Conservation (phyloP, 352 stramenopile species). For the Phytophthora colocasiae region DNA sequence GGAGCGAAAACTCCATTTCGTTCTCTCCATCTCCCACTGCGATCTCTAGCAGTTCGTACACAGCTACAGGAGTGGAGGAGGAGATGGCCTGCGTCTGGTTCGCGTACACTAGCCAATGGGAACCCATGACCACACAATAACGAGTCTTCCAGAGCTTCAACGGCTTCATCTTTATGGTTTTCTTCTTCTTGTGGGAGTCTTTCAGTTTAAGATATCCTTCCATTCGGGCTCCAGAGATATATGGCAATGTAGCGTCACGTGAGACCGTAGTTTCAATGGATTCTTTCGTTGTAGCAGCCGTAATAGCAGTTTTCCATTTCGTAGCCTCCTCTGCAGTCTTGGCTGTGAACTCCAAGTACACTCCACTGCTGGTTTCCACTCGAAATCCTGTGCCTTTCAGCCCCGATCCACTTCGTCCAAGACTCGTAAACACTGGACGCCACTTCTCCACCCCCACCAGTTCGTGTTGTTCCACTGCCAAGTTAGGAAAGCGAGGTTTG, state of each 20-base stretch:
- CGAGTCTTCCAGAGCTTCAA: slow-evolving; percentile 55
- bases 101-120: slow-evolving; percentile 77
- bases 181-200: slow-evolving; percentile 35
- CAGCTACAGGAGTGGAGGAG: slow-evolving; percentile 43
- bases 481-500: slow-evolving; percentile 4
- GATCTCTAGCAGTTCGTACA: slow-evolving; percentile 58
- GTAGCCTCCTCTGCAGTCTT: slow-evolving; percentile 41
- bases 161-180: slow-evolving; percentile 40
- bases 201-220: slow-evolving; percentile 74
- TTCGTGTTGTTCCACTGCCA: slow-evolving; percentile 60
- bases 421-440: slow-evolving; percentile 46
- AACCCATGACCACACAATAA: slow-evolving; percentile 78
- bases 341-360: slow-evolving; percentile 66
- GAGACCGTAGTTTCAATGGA: slow-evolving; percentile 18
- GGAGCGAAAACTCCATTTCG: slow-evolving; percentile 32
- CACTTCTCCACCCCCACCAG: slow-evolving; percentile 60
- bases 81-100: slow-evolving; percentile 61
- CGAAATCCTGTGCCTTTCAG: slow-evolving; percentile 53
- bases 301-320: slow-evolving; percentile 45
- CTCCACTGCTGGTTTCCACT: slow-evolving; percentile 66
- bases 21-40: slow-evolving; percentile 34
- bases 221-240: slow-evolving; percentile 68
- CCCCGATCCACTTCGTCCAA: slow-evolving; percentile 13
- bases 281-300: slow-evolving; percentile 34
- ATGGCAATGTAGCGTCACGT: slow-evolving; percentile 62